Percentiles rank a stretch among this genome's conserved stretches.
Conservation (phyloP, 129 eudicot genomes). For the Flaveria linearis region DNA sequence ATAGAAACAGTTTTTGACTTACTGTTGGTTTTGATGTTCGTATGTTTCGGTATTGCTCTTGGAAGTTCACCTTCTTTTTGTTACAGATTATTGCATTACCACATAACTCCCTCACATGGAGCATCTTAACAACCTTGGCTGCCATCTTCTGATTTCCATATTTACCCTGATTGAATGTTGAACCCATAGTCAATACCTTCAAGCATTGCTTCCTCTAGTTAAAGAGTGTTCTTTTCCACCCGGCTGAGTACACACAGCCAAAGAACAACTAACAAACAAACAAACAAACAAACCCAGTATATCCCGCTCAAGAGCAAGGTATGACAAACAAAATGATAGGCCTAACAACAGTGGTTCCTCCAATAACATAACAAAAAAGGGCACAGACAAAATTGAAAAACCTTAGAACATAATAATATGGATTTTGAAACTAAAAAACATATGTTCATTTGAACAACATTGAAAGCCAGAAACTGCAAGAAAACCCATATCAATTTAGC, state of each 20-base stretch:
- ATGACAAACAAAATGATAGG: neutral
- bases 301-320: no score
- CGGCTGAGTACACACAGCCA: neutral
- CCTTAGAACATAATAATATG: neutral
- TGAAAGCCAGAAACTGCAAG: no score
- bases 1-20: slow-evolving; percentile 5
- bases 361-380: no score
- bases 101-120: slow-evolving; percentile 64
- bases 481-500: no score
- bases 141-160: slow-evolving; percentile 6
- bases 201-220: no score
- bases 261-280: neutral
- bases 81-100: slow-evolving; percentile 50
- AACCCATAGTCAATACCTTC: slow-evolving; percentile 5
- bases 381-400: neutral
- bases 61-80: slow-evolving; percentile 59
- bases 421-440: neutral
- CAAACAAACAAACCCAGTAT: no score
- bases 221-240: no score
- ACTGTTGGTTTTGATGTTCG: slow-evolving; percentile 69
- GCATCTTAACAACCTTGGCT: slow-evolving; percentile 47
- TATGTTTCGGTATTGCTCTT: slow-evolving; percentile 53
- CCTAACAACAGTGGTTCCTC: neutral
- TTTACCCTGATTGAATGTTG: slow-evolving; percentile 29
- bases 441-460: no score